Percentiles rank a stretch among this genome's conserved stretches.
These are phyloP conservation scores for Ciborinia camelliae DNA, from an alignment of 2,329 filamentous ascomycete species.

Conservation along the genomic window DNA sequence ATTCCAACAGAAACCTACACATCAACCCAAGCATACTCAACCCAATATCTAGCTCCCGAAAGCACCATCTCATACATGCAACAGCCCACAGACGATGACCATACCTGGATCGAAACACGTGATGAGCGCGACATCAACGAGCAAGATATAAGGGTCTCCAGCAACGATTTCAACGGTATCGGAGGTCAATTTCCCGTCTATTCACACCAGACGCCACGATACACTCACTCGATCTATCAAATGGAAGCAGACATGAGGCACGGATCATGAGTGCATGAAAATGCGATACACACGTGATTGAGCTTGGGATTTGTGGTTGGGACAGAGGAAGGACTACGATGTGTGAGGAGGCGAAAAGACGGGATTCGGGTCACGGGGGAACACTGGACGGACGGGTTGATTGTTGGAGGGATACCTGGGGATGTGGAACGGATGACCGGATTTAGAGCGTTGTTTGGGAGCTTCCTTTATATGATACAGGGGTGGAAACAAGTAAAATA, in stretches of 20 bases:
- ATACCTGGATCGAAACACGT: not conserved
- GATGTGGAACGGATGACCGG: not conserved
- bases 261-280: not conserved
- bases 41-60: not conserved
- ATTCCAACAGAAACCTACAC: not conserved
- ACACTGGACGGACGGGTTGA: not conserved
- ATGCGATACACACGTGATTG: not conserved
- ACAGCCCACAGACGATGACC: not conserved
- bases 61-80: not conserved
- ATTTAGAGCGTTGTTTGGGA: not conserved
- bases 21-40: not conserved
- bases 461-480: not conserved
- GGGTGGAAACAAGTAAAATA: not conserved
- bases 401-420: not conserved
- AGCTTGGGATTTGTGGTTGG: not conserved
- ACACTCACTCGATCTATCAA: not conserved
- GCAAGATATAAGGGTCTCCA: not conserved
- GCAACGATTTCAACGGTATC: not conserved
- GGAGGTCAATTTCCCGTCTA: conserved; percentile 6
- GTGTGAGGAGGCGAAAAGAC: not conserved
- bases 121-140: not conserved
- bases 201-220: not conserved
- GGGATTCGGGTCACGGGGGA: not conserved
- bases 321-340: not conserved
- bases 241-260: not conserved